Evolutionary conservation across 441 rosid genomes (phyloP), one percentile per base, ranked within the genome.

Genomic region (Manihot esculenta): DNA sequence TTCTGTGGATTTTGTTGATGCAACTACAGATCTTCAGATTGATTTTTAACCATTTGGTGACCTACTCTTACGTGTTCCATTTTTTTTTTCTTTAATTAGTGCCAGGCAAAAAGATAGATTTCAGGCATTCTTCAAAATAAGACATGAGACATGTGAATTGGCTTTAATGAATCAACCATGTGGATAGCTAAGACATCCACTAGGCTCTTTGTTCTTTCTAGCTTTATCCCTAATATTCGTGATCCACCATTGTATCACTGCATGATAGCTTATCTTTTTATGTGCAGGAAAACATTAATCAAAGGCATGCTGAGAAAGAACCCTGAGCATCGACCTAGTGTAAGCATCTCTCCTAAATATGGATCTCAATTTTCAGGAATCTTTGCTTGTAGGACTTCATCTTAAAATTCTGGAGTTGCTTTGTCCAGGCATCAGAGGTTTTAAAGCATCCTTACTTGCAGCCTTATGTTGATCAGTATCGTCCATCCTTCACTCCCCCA

Each of bases 361-460:
- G 33, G 30, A 23, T 64, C 24, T 75, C 76, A 69, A 71, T 64
- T 75, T n/a, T 56, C 64, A 70, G 58, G 68, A 73, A 62, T 61
- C 58, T 47, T 71, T 69, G 20, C 59, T n/a, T 10, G 57, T 64
- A 41, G 9, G 64, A 75, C 62, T 69, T 57, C 10, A 72, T 61
- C 54, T 47, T 76, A 73, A 81, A 64, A 65, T 42, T 69, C 20
- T 70, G n/a, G 35, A 67, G 42, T 66, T 70, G 57, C 63, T 66
- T 76, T 69, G 44, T 20, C 68, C 82, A 94, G 99, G 97, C 99
- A 68, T 80, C 96, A 0, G 97, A 91, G 82, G 74, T 94, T 81
- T 80, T 94, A 88, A 94, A 94, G 93, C 99, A 94, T 73, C 97
- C 97, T 56, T 94, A 86, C 84, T 77, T 94, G 88, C 97, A 91